Base-by-base conservation (phyloP, 495 filamentous ascomycete species). In the Penicillium malachiteum region DNA sequence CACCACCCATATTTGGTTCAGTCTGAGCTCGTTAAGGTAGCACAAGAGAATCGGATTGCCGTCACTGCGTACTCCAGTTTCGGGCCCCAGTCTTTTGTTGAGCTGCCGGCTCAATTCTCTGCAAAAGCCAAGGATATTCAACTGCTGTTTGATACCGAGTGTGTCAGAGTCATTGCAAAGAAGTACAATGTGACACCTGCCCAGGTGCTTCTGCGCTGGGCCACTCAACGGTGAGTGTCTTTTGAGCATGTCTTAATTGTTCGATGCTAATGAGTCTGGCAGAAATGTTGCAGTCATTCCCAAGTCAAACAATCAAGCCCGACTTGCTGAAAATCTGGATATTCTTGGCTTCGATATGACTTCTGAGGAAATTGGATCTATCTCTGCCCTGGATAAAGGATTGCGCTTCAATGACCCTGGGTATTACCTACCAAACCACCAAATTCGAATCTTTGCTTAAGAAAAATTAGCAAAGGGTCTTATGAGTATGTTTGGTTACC, bases 1-100 rank as follows among this genome's bases (percentile, higher is more conserved):
- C 92, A 95, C 75, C 92, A 96, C 78, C 92, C 92, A 9, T 96
- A 91, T 82, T 84, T 96, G 51, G 82, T 85, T 32, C 92, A 96
- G 80, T 70, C 74, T 57, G 80, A 84, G 46, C 82, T 96, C 32
- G 64, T 96, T 52, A 74, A 84, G 59, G 84, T 88, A 26, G 84
- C 82, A 60, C 79, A 88, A 75, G 68, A 68, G 35, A 76, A 92
- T 69, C 83, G 82, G 51, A 90, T 96, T 58, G 80, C 82, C 45
- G 80, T 96, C 41, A 96, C 91, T 5, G 92, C 87, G 13, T 96
- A 95, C 78, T 91, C 87, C 12, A 90, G 87, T 33, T 96, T 96
- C 62, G 92, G 92, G 37, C 90, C 91, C 5, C 78, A 83, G 63
- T 85, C 80, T 47, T 96, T 93, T 80, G 61, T 87, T 33, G 90